These are phyloP conservation scores for Claviceps sp. DNA, from an alignment of 2,329 filamentous ascomycete species.

Conservation along the genomic window DNA sequence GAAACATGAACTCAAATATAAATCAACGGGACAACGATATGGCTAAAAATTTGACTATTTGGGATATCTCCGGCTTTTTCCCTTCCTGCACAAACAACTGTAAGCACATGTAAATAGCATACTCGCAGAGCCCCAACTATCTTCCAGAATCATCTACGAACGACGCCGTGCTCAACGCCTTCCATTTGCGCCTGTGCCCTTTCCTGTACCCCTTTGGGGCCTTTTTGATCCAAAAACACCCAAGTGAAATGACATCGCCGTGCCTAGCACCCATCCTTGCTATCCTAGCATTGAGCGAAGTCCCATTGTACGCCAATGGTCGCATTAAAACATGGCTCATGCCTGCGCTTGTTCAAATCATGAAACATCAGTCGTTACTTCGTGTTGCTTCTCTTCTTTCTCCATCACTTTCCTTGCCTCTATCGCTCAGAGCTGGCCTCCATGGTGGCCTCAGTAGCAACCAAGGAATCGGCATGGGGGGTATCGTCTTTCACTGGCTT, in stretches of 20 bases:
- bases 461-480: conserved; percentile 48
- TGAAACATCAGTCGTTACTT: not conserved
- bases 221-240: too few species aligned
- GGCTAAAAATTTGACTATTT: not conserved
- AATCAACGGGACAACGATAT: too few species aligned
- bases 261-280: not conserved
- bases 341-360: not conserved
- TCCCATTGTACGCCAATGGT: not conserved
- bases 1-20: too few species aligned
- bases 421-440: conserved; percentile 24
- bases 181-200: too few species aligned
- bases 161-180: not conserved
- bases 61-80: not conserved
- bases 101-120: not conserved
- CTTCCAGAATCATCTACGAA: not conserved
- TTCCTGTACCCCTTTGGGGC: too few species aligned
- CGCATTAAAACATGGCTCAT: not conserved
- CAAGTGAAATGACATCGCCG: not conserved
- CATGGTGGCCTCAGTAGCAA: conserved; percentile 44
- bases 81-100: not conserved
- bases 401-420: not conserved
- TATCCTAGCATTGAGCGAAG: not conserved
- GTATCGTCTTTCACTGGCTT: conserved; percentile 36
- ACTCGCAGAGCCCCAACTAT: not conserved
- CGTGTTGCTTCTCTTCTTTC: conserved; percentile 1